Base-by-base conservation (phyloP, 176 grass and related monocot species). In the Rhynchospora tenuis region DNA sequence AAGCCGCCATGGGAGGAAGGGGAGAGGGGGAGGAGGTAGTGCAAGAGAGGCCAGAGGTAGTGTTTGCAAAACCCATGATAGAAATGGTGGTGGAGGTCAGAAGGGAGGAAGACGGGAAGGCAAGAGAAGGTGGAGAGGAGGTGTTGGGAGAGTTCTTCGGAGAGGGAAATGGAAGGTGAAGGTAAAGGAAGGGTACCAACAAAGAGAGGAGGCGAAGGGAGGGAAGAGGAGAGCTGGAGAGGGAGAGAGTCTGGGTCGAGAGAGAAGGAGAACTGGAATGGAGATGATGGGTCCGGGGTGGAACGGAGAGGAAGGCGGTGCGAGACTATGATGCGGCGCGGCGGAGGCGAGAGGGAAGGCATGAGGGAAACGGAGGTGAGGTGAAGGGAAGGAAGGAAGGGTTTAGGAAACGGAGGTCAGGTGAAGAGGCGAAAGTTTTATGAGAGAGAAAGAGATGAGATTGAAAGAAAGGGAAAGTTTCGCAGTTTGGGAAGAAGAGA, bases 41-140 rank as follows among this genome's bases (percentile, higher is more conserved):
- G 88, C 16, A 89, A 55, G 29, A 89, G 84, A 10, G 88, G 88
- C 88, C 88, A 89, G 33, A 89, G 82, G 23, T 86, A 83, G 42
- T 89, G 88, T 82, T 93, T 93, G 67, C 88, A 93, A 59, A 93
- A 93, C 7, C 81, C 68, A 70, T 93, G 86, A 26, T 93, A 93
- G 84, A 93, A 93, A 23, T 74, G 55, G 45, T 69, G n/a, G 28
- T 93, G 91, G 60, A 93, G 84, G 2, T 86, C 71, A 7, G 86
- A 9, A 4, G 88, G 67, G 13, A 93, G 44, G 61, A 90, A 82
- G 31, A 89, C 87, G 24, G 86, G 86, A 23, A 86, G 26, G 68
- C 91, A 93, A 15, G 78, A 68, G 87, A 87, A 89, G 7, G 75
- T 46, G 45, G 66, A 59, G 24, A 78, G 68, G 43, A 90, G 91